These are phyloP conservation scores for Aspergillus tanneri DNA, from an alignment of 2,329 filamentous ascomycete species.

Conservation along the genomic window DNA sequence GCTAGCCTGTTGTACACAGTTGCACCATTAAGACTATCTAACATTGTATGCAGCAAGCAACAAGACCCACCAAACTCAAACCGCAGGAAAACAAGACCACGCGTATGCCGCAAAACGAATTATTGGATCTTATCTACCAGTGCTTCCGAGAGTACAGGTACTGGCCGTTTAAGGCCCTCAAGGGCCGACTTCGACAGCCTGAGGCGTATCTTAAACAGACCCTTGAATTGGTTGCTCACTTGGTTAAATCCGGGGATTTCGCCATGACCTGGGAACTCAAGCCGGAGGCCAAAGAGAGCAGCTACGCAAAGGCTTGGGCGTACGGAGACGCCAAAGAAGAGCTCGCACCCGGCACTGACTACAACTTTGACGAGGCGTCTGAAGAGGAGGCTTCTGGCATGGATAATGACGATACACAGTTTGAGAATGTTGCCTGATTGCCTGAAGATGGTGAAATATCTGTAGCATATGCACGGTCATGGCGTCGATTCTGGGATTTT, in stretches of 20 bases:
- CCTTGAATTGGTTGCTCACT: slow-evolving; percentile 75
- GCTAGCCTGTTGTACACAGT: too few relatives aligned
- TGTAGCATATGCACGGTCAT: slow-evolving; percentile 29
- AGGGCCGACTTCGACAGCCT: slow-evolving; percentile 74
- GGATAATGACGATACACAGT: slow-evolving; percentile 66
- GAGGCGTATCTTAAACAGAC: slow-evolving; percentile 89
- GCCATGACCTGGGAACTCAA: slow-evolving; percentile 83
- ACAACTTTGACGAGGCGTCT: slow-evolving; percentile 51
- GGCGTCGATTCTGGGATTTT: slow-evolving; percentile 22
- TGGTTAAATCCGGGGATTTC: slow-evolving; percentile 81
- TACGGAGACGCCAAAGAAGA: slow-evolving; percentile 54
- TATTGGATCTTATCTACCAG: slow-evolving; percentile 79
- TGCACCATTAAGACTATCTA: too few relatives aligned
- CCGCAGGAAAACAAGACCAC: slow-evolving; percentile 77
- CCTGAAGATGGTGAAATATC: slow-evolving; percentile 9
- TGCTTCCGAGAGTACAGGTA: slow-evolving; percentile 85
- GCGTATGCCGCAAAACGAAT: slow-evolving; percentile 83
- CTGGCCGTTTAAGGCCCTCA: slow-evolving; percentile 90
- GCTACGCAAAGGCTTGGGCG: slow-evolving; percentile 42
- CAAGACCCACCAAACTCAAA: slow-evolving; percentile 54
- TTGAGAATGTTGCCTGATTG: slow-evolving; percentile 70
- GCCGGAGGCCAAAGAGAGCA: slow-evolving; percentile 62
- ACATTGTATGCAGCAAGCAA: slow-evolving; percentile 39
- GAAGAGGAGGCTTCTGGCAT: slow-evolving; percentile 54
- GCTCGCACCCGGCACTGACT: slow-evolving; percentile 47